A percentile compares a stretch with the other conserved stretches of the same genome.
These are phyloP conservation scores for Brassica incana DNA, from an alignment of 345 rosid species.

Conservation along the genomic window DNA sequence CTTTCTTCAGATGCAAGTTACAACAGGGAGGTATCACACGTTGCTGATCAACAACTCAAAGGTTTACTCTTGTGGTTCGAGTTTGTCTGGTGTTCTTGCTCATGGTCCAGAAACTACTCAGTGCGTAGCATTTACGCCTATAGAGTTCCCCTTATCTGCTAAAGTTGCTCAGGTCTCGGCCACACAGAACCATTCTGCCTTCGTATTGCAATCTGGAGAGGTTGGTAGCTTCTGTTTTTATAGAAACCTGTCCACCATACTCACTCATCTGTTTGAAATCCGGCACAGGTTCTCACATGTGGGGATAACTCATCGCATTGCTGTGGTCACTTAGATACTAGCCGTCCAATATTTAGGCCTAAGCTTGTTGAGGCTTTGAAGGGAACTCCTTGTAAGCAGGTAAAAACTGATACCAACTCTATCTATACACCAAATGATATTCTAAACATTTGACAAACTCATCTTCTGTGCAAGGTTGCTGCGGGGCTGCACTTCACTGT, in stretches of 20 bases:
- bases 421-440: no score
- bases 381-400: constrained; percentile 73
- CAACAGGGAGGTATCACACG: constrained; percentile 91
- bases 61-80: constrained; percentile 88
- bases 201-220: constrained; percentile 85
- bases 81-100: constrained; percentile 88
- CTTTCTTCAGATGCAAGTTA: constrained; percentile 81
- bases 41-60: constrained; percentile 81
- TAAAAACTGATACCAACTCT: no score
- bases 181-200: constrained; percentile 89
- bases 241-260: neutral
- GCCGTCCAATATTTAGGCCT: constrained; percentile 81
- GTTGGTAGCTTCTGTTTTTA: constrained; percentile 43
- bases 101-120: constrained; percentile 95
- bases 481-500: constrained; percentile 87
- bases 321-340: constrained; percentile 77
- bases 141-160: constrained; percentile 61
- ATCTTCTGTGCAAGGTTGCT: constrained; percentile 48
- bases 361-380: constrained; percentile 82
- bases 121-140: constrained; percentile 73
- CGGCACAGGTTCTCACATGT: constrained; percentile 79
- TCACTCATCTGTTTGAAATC: neutral
- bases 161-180: constrained; percentile 86
- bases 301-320: constrained; percentile 93
- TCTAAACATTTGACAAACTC: no score